Percentiles rank a stretch among this genome's conserved stretches.
Evolutionary conservation across 345 rosid species (phyloP).

Genomic region (Populus pruinosa): DNA sequence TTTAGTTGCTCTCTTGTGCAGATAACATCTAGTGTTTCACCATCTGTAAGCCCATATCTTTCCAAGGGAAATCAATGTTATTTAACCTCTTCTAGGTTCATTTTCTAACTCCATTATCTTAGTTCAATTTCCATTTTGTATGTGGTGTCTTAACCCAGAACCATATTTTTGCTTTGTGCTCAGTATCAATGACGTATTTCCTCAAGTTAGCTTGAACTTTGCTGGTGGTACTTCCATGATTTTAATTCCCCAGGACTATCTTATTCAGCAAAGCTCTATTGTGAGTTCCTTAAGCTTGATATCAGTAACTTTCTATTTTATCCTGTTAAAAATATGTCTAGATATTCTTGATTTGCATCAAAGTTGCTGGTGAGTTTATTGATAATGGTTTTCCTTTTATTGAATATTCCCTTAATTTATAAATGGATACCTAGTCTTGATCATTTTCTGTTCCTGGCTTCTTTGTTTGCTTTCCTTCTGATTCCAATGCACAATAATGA

Average conservation of each 20-base stretch:
- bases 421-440: not conserved
- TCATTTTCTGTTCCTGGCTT: not conserved
- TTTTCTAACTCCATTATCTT: conserved; percentile 15
- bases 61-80: conserved; percentile 66
- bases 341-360: not conserved
- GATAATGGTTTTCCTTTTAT: not conserved
- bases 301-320: not conserved
- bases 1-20: conserved; percentile 31
- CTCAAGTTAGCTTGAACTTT: conserved; percentile 86
- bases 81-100: conserved; percentile 59
- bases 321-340: not conserved
- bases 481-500: not conserved
- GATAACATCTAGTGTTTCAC: conserved; percentile 64
- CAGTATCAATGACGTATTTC: conserved; percentile 68
- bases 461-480: not conserved
- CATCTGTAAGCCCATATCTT: conserved; percentile 50
- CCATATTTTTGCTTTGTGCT: conserved; percentile 16
- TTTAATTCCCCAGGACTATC: conserved; percentile 73
- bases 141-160: conserved; percentile 9
- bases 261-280: conserved; percentile 62
- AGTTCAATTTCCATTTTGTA: not conserved
- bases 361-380: not conserved
- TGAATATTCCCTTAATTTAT: no score
- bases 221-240: conserved; percentile 83
- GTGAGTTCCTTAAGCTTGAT: conserved; percentile 43